Percentiles rank a stretch among this genome's conserved stretches.
Evolutionary conservation across 257 asterid species (phyloP).

Genomic region (Paraleonurus japonicus): DNA sequence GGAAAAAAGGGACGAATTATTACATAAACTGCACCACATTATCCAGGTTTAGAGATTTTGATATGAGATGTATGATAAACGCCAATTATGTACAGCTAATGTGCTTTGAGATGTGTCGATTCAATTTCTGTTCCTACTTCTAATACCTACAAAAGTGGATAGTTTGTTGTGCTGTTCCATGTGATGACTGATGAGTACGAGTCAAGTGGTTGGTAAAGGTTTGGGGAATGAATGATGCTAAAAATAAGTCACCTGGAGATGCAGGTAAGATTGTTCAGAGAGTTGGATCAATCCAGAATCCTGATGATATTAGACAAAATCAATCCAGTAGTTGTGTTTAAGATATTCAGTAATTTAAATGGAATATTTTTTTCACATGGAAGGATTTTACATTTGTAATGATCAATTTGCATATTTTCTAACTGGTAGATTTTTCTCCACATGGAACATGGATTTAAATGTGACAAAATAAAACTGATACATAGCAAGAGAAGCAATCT

Average conservation of each 20-base stretch:
- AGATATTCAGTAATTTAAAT: not conserved
- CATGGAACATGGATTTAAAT: not conserved
- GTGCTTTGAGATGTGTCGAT: not conserved
- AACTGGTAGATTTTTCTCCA: not conserved
- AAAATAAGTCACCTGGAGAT: not conserved
- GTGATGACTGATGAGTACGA: not conserved
- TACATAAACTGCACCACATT: too few relatives aligned
- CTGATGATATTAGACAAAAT: not conserved
- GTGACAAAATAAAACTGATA: not conserved
- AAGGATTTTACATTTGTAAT: not conserved
- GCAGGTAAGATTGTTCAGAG: slow-evolving; percentile 3
- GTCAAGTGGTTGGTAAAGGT: not conserved
- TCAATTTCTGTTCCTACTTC: not conserved
- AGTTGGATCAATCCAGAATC: not conserved
- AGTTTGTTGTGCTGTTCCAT: too few relatives aligned
- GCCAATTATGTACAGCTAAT: not conserved
- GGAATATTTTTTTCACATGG: not conserved
- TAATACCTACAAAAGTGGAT: not conserved
- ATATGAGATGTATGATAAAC: not conserved
- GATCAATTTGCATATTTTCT: not conserved
- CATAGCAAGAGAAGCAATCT: not conserved
- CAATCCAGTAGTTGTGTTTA: not conserved
- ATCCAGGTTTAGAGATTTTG: not conserved
- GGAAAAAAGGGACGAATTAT: not conserved
- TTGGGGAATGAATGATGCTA: not conserved